Conservation (phyloP, 495 filamentous ascomycete species). For the Penicillium diatomitis region DNA sequence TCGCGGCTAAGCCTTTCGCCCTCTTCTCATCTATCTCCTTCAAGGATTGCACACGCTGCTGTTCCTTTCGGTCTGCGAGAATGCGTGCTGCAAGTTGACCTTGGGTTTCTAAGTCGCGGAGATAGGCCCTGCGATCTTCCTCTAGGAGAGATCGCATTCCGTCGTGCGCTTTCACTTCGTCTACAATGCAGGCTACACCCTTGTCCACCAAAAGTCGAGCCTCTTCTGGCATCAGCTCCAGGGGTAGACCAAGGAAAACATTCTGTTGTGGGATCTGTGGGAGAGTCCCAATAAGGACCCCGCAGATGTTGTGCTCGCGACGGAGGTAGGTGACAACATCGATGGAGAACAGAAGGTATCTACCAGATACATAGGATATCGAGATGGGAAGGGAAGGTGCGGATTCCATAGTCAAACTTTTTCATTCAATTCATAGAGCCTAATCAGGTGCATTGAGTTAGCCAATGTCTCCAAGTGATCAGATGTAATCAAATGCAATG, state of each 20-base stretch:
- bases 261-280: constrained; percentile 93
- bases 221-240: constrained; percentile 89
- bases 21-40: constrained; percentile 36
- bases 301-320: constrained; percentile 73
- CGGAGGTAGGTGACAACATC: constrained; percentile 74
- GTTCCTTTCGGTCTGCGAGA: constrained; percentile 30
- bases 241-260: constrained; percentile 78
- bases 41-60: constrained; percentile 29
- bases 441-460: constrained; percentile 3
- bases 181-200: constrained; percentile 66
- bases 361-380: constrained; percentile 70
- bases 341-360: constrained; percentile 84
- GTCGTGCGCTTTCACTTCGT: constrained; percentile 61
- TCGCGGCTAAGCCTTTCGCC: constrained; percentile 22
- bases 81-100: constrained; percentile 35
- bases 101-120: constrained; percentile 36
- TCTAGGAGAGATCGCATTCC: constrained; percentile 50
- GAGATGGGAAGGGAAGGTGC: constrained; percentile 52
- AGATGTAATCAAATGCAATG: neutral
- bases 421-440: neutral
- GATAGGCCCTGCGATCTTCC: constrained; percentile 40
- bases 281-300: constrained; percentile 76
- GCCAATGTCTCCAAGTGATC: constrained; percentile 4
- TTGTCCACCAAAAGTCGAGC: constrained; percentile 74
- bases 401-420: constrained; percentile 25